Evolutionary conservation across 257 asterid genomes (phyloP).

Genomic region (Verbena officinalis): DNA sequence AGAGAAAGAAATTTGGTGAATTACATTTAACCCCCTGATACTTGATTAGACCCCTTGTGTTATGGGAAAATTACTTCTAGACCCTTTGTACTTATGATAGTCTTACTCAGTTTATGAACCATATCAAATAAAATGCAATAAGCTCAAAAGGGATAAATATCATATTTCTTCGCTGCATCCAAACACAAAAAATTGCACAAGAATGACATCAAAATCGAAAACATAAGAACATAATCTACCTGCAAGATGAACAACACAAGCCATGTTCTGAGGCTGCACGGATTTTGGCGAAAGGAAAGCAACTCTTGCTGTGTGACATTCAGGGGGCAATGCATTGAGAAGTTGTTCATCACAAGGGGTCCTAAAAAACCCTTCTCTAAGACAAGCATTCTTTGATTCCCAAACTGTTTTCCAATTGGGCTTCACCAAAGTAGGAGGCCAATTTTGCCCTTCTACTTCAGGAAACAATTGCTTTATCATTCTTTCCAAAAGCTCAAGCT

Average conservation of each 20-base stretch:
- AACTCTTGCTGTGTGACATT: constrained; percentile 83
- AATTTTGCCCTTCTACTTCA: constrained; percentile 60
- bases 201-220: background rate
- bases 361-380: constrained; percentile 81
- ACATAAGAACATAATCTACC: constrained; percentile 40
- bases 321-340: constrained; percentile 89
- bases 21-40: too few relatives aligned
- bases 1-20: too few relatives aligned
- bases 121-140: constrained; percentile 10
- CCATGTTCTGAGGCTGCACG: constrained; percentile 58
- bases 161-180: background rate
- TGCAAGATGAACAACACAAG: constrained; percentile 99
- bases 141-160: background rate
- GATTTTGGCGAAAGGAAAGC: constrained; percentile 82
- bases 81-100: background rate
- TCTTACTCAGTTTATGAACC: background rate
- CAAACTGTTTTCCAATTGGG: constrained; percentile 89
- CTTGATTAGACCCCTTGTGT: too few relatives aligned
- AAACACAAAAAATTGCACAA: background rate
- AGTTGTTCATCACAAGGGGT: constrained; percentile 84
- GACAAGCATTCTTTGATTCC: constrained; percentile 76
- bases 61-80: too few relatives aligned
- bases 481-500: constrained; percentile 86
- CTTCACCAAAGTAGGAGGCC: constrained; percentile 77
- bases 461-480: constrained; percentile 78